phyloP scores from a whole-genome alignment of 2,329 filamentous ascomycete genomes.

The Trichoderma sp. region DNA sequence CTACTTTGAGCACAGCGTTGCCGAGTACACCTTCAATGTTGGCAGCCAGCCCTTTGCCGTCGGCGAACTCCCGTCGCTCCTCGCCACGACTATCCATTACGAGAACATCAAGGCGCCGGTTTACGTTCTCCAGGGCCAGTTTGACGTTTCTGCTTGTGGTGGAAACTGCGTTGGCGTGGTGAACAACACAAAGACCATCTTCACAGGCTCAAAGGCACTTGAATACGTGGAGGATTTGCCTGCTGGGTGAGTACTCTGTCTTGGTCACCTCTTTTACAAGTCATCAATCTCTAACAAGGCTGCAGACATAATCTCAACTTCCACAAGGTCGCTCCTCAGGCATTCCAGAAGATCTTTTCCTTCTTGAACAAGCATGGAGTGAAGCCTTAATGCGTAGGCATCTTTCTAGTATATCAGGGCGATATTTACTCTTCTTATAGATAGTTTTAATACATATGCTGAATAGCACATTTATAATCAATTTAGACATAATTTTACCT shows the following conservation, averaged over 20 bases:
- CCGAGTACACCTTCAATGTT: neutral
- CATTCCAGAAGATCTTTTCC: constrained; percentile 4
- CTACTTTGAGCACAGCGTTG: constrained; percentile 2
- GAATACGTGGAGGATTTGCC: constrained; percentile 6
- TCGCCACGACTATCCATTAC: neutral
- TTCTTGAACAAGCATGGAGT: neutral
- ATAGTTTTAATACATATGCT: neutral
- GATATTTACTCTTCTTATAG: neutral
- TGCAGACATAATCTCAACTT: constrained; percentile 8
- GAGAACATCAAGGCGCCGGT: neutral
- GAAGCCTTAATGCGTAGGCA: neutral
- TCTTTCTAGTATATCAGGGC: no score
- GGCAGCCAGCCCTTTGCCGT: constrained; percentile 2
- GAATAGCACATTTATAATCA: neutral
- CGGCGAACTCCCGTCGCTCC: neutral
- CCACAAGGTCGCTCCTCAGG: neutral
- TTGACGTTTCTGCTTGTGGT: constrained; percentile 5
- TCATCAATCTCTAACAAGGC: neutral
- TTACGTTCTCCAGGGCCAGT: constrained; percentile 5
- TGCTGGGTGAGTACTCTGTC: neutral
- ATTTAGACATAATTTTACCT: no score
- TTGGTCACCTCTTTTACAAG: no score
- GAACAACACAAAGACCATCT: neutral
- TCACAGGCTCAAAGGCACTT: neutral
- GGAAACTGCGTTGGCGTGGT: constrained; percentile 10